Percentiles rank a stretch among this genome's conserved stretches.
phyloP scores from a whole-genome alignment of 2,329 filamentous ascomycete genomes.

The Parastagonospora nodorum region DNA sequence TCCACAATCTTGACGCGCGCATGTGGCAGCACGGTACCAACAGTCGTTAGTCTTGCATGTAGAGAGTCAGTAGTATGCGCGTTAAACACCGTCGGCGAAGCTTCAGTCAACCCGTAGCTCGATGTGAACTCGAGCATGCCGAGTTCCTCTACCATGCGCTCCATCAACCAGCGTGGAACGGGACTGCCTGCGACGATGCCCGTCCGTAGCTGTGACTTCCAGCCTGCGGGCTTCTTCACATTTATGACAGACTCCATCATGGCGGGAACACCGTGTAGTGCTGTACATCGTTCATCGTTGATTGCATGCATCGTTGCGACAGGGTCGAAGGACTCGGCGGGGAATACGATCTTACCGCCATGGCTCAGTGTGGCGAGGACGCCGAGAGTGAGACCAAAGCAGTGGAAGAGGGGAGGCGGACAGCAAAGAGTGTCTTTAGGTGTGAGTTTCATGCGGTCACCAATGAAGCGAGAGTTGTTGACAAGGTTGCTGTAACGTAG shows the following conservation, averaged over 20 bases:
- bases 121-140: constrained; percentile 74
- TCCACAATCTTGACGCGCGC: constrained; percentile 77
- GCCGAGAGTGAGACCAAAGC: constrained; percentile 80
- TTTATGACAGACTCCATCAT: constrained; percentile 75
- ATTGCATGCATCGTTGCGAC: constrained; percentile 69
- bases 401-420: constrained; percentile 83
- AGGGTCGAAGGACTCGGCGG: constrained; percentile 72
- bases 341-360: constrained; percentile 76
- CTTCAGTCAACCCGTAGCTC: constrained; percentile 70
- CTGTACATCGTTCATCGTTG: constrained; percentile 60
- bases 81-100: constrained; percentile 80
- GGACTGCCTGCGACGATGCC: constrained; percentile 81
- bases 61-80: constrained; percentile 75
- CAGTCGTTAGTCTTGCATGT: constrained; percentile 69
- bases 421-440: constrained; percentile 73
- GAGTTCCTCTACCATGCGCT: constrained; percentile 70
- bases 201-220: constrained; percentile 62
- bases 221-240: constrained; percentile 53
- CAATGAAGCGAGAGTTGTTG: constrained; percentile 53
- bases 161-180: constrained; percentile 76
- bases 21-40: constrained; percentile 78
- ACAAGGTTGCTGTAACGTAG: constrained; percentile 39
- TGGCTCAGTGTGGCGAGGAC: constrained; percentile 74
- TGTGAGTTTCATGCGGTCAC: constrained; percentile 73
- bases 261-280: constrained; percentile 79